Conservation (phyloP, 257 asterid genomes). For the Nicotiana otophora region DNA sequence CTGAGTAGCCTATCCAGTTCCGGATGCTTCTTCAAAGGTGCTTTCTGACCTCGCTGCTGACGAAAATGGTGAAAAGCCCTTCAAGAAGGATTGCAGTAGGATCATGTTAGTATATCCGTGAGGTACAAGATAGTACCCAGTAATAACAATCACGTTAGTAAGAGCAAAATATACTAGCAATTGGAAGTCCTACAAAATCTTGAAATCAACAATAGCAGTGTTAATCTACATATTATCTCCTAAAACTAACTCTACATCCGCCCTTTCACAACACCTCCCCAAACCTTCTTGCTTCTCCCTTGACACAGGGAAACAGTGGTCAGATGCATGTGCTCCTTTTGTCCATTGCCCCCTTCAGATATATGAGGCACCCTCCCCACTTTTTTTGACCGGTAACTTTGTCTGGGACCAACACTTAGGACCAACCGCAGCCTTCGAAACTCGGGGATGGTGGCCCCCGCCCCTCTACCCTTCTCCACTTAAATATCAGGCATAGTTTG, state of each 20-base stretch:
- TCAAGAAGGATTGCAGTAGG: conserved; percentile 15
- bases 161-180: background rate
- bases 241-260: background rate
- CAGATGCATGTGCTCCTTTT: background rate
- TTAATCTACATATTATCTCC: background rate
- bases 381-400: too few species aligned
- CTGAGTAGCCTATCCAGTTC: conserved; percentile 63
- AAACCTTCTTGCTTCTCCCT: background rate
- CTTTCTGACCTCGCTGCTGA: conserved; percentile 30
- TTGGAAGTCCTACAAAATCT: background rate
- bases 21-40: conserved; percentile 50
- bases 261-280: background rate
- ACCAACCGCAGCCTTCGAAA: too few species aligned
- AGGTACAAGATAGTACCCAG: background rate
- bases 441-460: too few species aligned
- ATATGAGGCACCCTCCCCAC: background rate
- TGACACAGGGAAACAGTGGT: background rate
- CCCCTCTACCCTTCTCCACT: too few species aligned
- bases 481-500: too few species aligned
- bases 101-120: background rate
- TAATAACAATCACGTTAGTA: background rate
- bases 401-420: too few species aligned
- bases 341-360: background rate
- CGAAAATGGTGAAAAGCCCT: conserved; percentile 90
- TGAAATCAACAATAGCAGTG: background rate